Evolutionary conservation across 2,329 filamentous ascomycete species (phyloP), one percentile per base, ranked within the genome.

Genomic region (Bipolaris gigantea): DNA sequence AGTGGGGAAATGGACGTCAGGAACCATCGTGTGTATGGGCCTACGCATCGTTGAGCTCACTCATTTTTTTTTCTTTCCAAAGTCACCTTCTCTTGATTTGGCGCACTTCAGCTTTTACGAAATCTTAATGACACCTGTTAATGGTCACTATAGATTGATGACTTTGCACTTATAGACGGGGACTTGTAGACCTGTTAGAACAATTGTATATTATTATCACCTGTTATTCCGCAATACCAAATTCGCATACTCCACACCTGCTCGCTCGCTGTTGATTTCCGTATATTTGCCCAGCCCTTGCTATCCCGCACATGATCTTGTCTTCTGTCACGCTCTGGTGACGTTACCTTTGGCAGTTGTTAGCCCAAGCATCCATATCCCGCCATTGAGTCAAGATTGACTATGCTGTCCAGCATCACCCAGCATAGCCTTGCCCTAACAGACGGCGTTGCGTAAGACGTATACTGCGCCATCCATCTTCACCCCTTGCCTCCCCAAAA

Each of bases 11-110:
- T 7, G 43, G 55, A 57, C 23, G 55, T 61, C 34, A 60, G 62
- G 34, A 60, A 53, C 1, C 65, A 69, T 61, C 49, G 64, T 41
- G 62, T 70, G 5, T 69, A 60, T 60, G 67, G 67, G n/a, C 56
- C 64, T 9, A 43, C 49, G 32, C 23, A 21, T 35, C 40, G 41
- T 25, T 55, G 19, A 39, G 4, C 18, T 23, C 16, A 33, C 7
- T 34, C 19, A 3, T 10, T 47, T 30, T 34, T 15, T 2, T 10
- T 47, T 30, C 15, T 19, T 21, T 46, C 25, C n/a, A 35, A 13
- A 7, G 1, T 7, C 18, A 4, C 4, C 21, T 35, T 36, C 9
- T 25, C 15, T 46, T 25, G 13, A 38, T 43, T 33, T 21, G 16
- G 9, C 16, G 10, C 4, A 13, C 6, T 18, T 32, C n/a, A 23